Evolutionary conservation across 768 basidiomycete genomes (phyloP).

Genomic region (Exidia glandulosa): DNA sequence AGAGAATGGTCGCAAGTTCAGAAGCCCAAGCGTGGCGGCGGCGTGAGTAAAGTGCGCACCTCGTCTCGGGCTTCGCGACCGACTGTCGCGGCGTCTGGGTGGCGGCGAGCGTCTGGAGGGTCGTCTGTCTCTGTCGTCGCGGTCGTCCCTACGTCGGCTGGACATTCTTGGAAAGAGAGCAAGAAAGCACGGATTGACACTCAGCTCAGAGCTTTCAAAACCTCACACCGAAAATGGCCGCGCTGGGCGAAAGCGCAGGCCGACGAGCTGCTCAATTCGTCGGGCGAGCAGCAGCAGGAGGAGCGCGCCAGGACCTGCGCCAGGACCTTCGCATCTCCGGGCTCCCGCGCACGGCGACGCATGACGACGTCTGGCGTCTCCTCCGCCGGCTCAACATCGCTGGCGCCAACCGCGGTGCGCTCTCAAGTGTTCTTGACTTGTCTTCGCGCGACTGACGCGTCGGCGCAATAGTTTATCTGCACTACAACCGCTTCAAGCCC

Average conservation of each 20-base stretch:
- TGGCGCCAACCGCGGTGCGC: neutral
- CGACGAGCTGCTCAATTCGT: neutral
- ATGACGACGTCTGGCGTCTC: neutral
- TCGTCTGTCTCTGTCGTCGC: slow-evolving; percentile 4
- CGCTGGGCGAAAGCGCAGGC: too few relatives aligned
- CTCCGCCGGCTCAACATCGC: neutral
- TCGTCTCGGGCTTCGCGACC: slow-evolving; percentile 10
- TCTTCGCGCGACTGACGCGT: neutral
- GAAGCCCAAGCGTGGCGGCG: slow-evolving; percentile 3
- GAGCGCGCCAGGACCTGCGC: neutral
- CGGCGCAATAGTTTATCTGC: slow-evolving; percentile 53
- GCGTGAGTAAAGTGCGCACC: neutral
- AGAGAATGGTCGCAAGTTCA: neutral
- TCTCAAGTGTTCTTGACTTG: neutral
- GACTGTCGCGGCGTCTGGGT: slow-evolving; percentile 14
- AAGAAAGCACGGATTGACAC: neutral
- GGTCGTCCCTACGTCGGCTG: neutral
- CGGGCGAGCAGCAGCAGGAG: neutral
- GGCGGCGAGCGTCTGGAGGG: neutral
- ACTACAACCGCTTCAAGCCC: slow-evolving; percentile 51
- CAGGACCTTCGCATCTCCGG: neutral
- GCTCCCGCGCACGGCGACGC: neutral
- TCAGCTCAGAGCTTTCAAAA: neutral
- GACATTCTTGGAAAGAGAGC: neutral
- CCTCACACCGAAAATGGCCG: neutral